Evolutionary conservation across 148 eudicot species (phyloP), one percentile per base, ranked within the genome.

Genomic region (Chenopodium album): DNA sequence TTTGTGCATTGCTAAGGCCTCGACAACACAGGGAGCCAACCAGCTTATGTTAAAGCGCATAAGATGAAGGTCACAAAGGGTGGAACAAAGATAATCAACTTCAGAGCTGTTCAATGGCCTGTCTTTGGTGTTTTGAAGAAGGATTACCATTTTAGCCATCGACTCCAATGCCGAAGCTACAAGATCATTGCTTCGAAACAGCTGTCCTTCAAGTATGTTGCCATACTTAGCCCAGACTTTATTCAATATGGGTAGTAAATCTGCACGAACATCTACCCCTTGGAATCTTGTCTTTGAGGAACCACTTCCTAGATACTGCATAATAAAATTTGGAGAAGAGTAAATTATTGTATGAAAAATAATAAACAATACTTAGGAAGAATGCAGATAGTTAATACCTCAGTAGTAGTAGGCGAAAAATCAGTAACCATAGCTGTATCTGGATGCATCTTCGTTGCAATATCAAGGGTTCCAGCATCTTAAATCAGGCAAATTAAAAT

Each of bases 211-310:
- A 9, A 71, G 20, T 46, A 73, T 9, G 48, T 80, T 73, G 20
- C 82, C 83, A 20, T 81, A 73, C 72, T 81, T 80, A 28, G 59
- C 68, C 82, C 82, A 80, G 64, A 80, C 73, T 20, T 44, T 60
- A 20, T 44, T 68, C 41, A 80, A 80, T 62, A 70, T 71, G 10
- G 83, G 83, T 20, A 80, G 14, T 17, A 80, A 44, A n/a, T 80
- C 63, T 14, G 71, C 5, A n/a, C 63, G 63, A 10, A 73, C 32
- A 3, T 73, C 48, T 73, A 80, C 41, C 4, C 72, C 83, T 11
- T 80, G 59, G 7, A 80, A 80, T 73, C 47, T 5, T 0, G 67
- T 32, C 29, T 73, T 68, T 68, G 80, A 65, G 32, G 34, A 41
- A 46, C 22, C 72, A 29, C 14, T 78, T 65, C 28, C n/a, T 13